Percentiles rank a stretch among this genome's conserved stretches.
phyloP scores from a whole-genome alignment of 495 filamentous ascomycete genomes.

The Daldinia grandis region DNA sequence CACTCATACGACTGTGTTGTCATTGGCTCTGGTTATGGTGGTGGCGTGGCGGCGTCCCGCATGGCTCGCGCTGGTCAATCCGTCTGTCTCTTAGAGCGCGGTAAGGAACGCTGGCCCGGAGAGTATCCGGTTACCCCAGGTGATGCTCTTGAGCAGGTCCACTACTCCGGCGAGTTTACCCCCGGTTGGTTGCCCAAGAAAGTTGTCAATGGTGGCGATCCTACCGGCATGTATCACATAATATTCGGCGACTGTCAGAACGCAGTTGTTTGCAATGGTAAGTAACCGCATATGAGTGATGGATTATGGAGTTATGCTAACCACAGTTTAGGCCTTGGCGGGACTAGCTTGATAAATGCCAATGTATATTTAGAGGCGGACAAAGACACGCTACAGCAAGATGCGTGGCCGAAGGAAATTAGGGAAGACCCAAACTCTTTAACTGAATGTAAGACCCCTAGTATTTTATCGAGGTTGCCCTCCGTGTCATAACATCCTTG shows the following conservation, averaged over 20 bases:
- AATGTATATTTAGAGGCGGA: conserved; percentile 73
- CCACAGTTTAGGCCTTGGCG: conserved; percentile 61
- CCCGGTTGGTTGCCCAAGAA: conserved; percentile 51
- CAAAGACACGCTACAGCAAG: conserved; percentile 59
- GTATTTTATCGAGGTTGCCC: neutral
- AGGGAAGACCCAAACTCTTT: conserved; percentile 54
- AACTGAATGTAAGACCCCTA: conserved; percentile 57
- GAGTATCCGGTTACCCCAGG: conserved; percentile 63
- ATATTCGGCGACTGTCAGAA: conserved; percentile 72
- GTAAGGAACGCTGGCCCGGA: conserved; percentile 70
- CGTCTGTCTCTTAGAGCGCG: conserved; percentile 70
- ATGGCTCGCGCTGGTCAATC: conserved; percentile 68
- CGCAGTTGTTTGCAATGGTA: conserved; percentile 71
- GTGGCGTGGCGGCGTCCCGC: conserved; percentile 70
- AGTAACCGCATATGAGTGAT: conserved; percentile 16
- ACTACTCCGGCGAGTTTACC: conserved; percentile 63
- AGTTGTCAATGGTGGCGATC: conserved; percentile 57
- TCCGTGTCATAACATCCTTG: neutral
- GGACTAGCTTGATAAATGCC: conserved; percentile 71
- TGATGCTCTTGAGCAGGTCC: conserved; percentile 60
- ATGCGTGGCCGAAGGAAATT: conserved; percentile 69
- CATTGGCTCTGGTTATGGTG: conserved; percentile 74
- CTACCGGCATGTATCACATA: conserved; percentile 70
- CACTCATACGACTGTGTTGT: conserved; percentile 70
- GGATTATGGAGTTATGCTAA: conserved; percentile 1